Conservation (phyloP, 1,284 basidiomycete species). For the Uromyces viciae-fabae region DNA sequence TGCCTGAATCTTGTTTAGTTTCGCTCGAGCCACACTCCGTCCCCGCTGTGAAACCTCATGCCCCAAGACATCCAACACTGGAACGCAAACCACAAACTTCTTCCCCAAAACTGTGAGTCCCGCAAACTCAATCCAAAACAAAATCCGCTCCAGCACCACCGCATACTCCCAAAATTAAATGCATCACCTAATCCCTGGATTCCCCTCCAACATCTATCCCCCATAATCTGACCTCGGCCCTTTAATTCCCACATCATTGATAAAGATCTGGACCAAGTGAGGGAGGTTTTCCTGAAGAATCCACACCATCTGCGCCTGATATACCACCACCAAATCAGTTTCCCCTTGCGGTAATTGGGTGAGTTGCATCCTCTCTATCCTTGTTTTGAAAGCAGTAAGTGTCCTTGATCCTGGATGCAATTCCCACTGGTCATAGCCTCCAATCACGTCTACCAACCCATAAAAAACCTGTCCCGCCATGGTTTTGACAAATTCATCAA, state of each 20-base stretch:
- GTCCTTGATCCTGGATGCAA: background rate
- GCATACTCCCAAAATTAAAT: background rate
- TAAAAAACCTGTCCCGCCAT: background rate
- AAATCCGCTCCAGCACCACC: background rate
- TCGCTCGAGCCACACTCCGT: background rate
- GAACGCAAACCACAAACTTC: background rate
- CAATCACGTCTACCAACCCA: background rate
- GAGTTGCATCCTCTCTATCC: background rate
- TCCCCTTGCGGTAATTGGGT: background rate
- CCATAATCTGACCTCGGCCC: background rate
- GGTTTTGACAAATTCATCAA: background rate
- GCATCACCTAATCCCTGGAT: background rate
- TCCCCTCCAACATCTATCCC: background rate
- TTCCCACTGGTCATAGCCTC: background rate
- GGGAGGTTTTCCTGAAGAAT: background rate
- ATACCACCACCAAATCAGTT: background rate
- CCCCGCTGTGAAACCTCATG: background rate
- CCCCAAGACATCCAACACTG: background rate
- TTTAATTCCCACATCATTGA: background rate
- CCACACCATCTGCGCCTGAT: background rate
- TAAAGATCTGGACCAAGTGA: background rate
- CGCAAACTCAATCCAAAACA: background rate
- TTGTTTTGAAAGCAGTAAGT: background rate
- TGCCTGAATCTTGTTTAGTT: background rate
- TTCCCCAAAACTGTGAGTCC: background rate